These are phyloP conservation scores for Ganoderma meredithae DNA, from an alignment of 1,284 basidiomycete species.

Conservation along the genomic window DNA sequence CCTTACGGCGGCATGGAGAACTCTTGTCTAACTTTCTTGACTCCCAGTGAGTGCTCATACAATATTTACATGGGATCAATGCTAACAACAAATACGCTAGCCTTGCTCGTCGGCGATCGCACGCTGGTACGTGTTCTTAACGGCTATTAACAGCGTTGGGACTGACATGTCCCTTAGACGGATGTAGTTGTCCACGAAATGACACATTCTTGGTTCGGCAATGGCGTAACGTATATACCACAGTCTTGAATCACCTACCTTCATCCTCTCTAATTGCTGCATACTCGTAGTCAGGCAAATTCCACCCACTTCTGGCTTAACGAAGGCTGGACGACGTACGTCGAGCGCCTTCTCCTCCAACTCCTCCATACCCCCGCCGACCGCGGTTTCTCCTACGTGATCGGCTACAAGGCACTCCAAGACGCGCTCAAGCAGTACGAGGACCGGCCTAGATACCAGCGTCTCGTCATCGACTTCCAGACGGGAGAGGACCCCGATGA, in stretches of 20 bases:
- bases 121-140: conserved; percentile 59
- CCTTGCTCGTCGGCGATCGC: conserved; percentile 84
- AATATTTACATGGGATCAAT: background rate
- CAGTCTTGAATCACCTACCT: background rate
- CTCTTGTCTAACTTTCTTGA: conserved; percentile 86
- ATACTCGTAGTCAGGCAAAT: conserved; percentile 60
- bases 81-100: conserved; percentile 45
- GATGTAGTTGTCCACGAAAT: conserved; percentile 87
- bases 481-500: conserved; percentile 89
- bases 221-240: conserved; percentile 75
- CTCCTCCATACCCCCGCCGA: conserved; percentile 80
- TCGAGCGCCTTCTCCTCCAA: conserved; percentile 86
- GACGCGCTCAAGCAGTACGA: conserved; percentile 75
- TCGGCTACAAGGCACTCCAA: conserved; percentile 77
- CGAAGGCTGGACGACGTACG: conserved; percentile 95
- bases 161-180: conserved; percentile 25
- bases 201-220: conserved; percentile 88
- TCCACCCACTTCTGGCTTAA: conserved; percentile 91
- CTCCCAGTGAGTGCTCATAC: conserved; percentile 68
- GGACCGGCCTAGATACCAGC: conserved; percentile 78
- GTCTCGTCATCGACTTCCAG: conserved; percentile 86
- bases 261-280: background rate
- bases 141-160: background rate
- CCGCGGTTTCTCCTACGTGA: conserved; percentile 72
- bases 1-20: conserved; percentile 94